Percentiles rank a stretch among this genome's conserved stretches.
Conservation (phyloP, 106 monocot species). For the Allium sativum region DNA sequence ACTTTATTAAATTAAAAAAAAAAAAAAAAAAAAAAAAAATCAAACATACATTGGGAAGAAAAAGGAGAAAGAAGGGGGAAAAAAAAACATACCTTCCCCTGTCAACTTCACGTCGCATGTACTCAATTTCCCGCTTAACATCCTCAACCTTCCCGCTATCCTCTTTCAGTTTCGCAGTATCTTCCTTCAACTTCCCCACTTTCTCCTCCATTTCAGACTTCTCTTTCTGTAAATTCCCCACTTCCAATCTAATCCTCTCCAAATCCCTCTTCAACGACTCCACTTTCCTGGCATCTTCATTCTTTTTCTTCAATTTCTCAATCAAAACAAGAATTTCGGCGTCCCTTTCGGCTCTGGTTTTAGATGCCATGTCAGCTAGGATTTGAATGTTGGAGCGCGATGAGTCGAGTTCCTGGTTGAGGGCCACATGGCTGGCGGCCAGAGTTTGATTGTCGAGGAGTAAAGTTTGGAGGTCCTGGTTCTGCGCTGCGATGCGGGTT, state of each 20-base stretch:
- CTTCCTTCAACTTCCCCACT: slow-evolving; percentile 15
- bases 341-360: slow-evolving; percentile 23
- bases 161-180: slow-evolving; percentile 14
- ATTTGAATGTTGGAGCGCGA: slow-evolving; percentile 38
- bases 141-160: slow-evolving; percentile 14
- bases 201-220: too few relatives aligned
- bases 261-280: slow-evolving; percentile 20
- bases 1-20: too few relatives aligned
- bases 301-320: slow-evolving; percentile 30
- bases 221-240: too few relatives aligned
- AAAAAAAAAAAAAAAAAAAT: too few relatives aligned
- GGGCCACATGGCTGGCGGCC: slow-evolving; percentile 66
- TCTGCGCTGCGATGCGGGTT: slow-evolving; percentile 41
- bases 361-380: slow-evolving; percentile 20
- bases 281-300: slow-evolving; percentile 27
- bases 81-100: slow-evolving; percentile 36
- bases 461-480: slow-evolving; percentile 49
- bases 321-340: slow-evolving; percentile 25
- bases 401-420: slow-evolving; percentile 42
- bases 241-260: slow-evolving; percentile 20
- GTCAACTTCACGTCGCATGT: slow-evolving; percentile 39
- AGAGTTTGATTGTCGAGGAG: slow-evolving; percentile 70
- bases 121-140: slow-evolving; percentile 32
- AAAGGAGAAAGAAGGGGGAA: not conserved
- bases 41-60: too few relatives aligned